Evolutionary conservation across 2,329 filamentous ascomycete species (phyloP), one percentile per base, ranked within the genome.

Genomic region (Nigrospora oryzae): DNA sequence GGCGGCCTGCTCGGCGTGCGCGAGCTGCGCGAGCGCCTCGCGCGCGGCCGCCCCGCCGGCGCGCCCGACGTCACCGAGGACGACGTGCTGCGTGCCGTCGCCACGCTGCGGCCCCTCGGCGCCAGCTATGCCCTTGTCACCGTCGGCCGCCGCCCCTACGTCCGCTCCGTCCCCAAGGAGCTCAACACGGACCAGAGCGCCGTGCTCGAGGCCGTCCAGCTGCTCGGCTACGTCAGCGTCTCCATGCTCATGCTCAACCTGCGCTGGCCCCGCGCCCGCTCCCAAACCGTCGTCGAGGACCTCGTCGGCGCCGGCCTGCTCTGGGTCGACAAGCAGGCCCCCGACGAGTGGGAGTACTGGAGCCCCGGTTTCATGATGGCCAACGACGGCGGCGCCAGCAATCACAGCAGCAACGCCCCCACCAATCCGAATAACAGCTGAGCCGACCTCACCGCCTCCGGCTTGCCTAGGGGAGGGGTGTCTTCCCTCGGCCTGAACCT

Each of bases 151-250:
- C 86, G 86, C 58, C 79, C 86, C 49, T 93, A 95, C 66, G 91
- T 98, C 44, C 81, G 93, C 28, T 95, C 89, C 4, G 83, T 98
- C 36, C 93, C 93, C 1, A 93, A 94, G 63, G 93, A 98, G 67
- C 75, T 98, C 50, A 96, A 95, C 62, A 90, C 81, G 13, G 93
- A 98, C 62, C 93, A 98, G 69, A 87, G 86, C 41, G 87, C 84
- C 2, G 91, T 95, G 12, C 76, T 98, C 7, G 93, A 97, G 69
- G 90, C 86, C 1, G 88, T 89, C 8, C 89, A 96, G 64, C 73
- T 96, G 11, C 71, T 96, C 11, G 91, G 93, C 1, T 95, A 89
- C 59, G 86, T 97, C 42, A 95, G 84, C 46, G 79, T 95, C 14
- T 86, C 85, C 1, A 94, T 97, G 86, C 68, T 98, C 44, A 83